phyloP scores from a whole-genome alignment of 75 land plant species.

The Isoetes taiwanensis region DNA sequence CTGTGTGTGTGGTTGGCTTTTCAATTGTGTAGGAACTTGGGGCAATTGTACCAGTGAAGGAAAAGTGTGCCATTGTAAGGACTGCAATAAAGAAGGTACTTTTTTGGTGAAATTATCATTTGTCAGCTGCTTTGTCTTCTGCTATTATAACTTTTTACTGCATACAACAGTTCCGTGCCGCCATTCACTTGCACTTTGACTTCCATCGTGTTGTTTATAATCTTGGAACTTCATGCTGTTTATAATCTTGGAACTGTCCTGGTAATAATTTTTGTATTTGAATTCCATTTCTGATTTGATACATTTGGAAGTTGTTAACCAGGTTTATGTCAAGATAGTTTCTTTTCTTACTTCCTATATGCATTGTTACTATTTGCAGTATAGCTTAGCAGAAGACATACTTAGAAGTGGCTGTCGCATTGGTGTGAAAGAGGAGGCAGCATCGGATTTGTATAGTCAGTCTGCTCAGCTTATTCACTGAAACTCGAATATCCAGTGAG shows the following conservation, averaged over 20 bases:
- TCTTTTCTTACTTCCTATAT: neutral
- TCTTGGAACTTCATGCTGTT: neutral
- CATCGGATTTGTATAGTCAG: neutral
- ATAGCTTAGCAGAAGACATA: neutral
- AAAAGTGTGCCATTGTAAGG: neutral
- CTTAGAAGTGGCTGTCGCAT: too few relatives aligned
- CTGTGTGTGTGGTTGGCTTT: too few relatives aligned
- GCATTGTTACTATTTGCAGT: neutral
- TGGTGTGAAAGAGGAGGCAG: neutral
- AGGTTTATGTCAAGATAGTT: neutral
- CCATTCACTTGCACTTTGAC: neutral
- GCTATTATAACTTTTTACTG: too few relatives aligned
- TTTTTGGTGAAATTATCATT: neutral
- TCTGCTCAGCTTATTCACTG: constrained; percentile 1
- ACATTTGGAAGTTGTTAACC: neutral
- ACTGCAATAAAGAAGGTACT: constrained; percentile 6
- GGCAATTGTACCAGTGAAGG: constrained; percentile 4
- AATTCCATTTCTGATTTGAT: too few relatives aligned
- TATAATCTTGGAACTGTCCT: too few relatives aligned
- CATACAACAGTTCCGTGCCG: constrained; percentile 2
- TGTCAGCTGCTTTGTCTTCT: neutral
- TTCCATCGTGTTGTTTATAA: constrained; percentile 5
- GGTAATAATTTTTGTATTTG: too few relatives aligned
- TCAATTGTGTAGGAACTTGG: constrained; percentile 1
- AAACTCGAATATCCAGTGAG: constrained; percentile 3